These are phyloP conservation scores for Ophiostoma ulmi DNA, from an alignment of 2,329 filamentous ascomycete species.

Conservation along the genomic window DNA sequence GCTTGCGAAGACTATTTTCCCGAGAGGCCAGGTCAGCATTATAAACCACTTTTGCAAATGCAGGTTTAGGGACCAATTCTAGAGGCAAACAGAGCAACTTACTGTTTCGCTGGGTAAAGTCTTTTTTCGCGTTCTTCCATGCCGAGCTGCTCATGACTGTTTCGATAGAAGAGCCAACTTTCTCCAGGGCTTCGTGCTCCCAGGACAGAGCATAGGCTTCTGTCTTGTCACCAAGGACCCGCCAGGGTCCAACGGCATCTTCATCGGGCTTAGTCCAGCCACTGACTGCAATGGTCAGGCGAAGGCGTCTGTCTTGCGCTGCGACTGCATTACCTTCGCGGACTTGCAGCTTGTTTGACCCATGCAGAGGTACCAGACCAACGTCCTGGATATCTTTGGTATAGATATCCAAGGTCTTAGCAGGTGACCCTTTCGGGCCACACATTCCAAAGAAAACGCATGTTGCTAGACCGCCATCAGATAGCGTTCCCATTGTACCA, in stretches of 20 bases:
- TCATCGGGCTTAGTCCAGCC: constrained; percentile 73
- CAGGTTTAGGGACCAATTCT: neutral
- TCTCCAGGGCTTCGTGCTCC: constrained; percentile 72
- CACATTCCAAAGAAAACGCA: constrained; percentile 91
- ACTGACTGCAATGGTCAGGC: constrained; percentile 75
- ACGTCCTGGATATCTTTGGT: constrained; percentile 83
- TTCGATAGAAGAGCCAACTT: constrained; percentile 71
- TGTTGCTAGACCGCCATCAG: constrained; percentile 72
- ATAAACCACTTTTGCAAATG: neutral
- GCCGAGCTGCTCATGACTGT: constrained; percentile 72
- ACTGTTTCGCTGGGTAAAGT: constrained; percentile 46
- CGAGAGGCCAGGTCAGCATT: neutral
- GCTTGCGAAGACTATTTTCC: constrained; percentile 12
- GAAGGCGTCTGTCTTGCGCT: constrained; percentile 60
- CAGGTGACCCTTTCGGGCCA: constrained; percentile 67
- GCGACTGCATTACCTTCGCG: constrained; percentile 48
- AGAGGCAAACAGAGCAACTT: constrained; percentile 30
- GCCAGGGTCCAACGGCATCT: constrained; percentile 74
- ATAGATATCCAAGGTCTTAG: constrained; percentile 84
- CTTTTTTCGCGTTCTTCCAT: constrained; percentile 64
- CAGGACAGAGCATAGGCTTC: constrained; percentile 82
- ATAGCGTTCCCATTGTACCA: constrained; percentile 72
- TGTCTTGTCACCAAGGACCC: constrained; percentile 62
- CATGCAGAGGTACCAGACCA: constrained; percentile 70
- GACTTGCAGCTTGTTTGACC: constrained; percentile 40